Conservation (phyloP, 768 basidiomycete genomes). For the Lactarius evosmus region DNA sequence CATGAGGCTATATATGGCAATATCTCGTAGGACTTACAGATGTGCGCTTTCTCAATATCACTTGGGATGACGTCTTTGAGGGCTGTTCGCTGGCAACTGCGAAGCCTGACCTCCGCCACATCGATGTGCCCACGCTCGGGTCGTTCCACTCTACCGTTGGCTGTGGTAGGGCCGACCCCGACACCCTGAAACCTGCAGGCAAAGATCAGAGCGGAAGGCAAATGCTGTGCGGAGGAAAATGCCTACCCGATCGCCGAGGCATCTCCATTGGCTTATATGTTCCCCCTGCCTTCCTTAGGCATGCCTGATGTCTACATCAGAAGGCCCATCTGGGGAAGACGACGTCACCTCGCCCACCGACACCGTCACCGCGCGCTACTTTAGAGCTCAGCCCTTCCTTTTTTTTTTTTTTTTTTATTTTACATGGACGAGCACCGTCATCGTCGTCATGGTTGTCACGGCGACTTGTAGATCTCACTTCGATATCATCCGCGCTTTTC, state of each 20-base stretch:
- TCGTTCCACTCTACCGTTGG: not conserved
- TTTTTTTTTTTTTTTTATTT: not conserved
- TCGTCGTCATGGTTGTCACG: not conserved
- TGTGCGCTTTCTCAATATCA: not conserved
- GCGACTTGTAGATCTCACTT: not conserved
- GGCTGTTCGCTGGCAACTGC: not conserved
- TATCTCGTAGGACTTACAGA: too few relatives aligned
- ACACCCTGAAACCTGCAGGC: not conserved
- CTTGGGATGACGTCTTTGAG: not conserved
- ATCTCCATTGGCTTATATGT: not conserved
- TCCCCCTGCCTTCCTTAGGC: not conserved
- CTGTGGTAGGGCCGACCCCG: too few relatives aligned
- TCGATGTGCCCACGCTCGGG: not conserved
- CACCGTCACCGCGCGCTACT: not conserved
- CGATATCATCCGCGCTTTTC: not conserved
- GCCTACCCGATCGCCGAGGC: not conserved
- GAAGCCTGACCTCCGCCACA: not conserved
- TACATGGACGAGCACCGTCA: not conserved
- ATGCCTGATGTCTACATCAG: not conserved
- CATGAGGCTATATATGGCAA: not conserved
- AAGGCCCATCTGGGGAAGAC: not conserved
- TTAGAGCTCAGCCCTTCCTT: too few relatives aligned
- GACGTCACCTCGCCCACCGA: not conserved
- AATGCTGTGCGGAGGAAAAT: not conserved
- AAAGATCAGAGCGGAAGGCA: not conserved